These are phyloP conservation scores for Calonectria henricotiae DNA, from an alignment of 2,329 filamentous ascomycete genomes.

Conservation along the genomic window DNA sequence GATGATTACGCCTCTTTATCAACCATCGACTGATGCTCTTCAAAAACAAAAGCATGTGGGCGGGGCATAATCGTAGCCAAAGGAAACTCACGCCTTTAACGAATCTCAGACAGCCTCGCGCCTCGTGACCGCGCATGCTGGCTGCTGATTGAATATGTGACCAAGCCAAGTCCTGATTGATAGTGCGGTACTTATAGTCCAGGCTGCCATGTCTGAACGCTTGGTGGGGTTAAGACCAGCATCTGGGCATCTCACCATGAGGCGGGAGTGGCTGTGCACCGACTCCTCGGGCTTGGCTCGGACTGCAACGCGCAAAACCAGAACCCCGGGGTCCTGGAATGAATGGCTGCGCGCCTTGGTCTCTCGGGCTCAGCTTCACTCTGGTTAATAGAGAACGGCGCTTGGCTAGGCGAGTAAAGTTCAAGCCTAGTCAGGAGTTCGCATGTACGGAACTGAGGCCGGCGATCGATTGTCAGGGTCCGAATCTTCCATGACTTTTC, in stretches of 20 bases:
- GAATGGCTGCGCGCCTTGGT: not conserved
- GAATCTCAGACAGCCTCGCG: constrained; percentile 21
- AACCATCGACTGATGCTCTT: not conserved
- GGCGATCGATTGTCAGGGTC: constrained; percentile 31
- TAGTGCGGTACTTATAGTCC: constrained; percentile 28
- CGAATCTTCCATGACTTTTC: constrained; percentile 17
- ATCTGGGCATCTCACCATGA: constrained; percentile 25
- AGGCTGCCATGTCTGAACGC: constrained; percentile 31
- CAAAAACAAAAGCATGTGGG: constrained; percentile 12
- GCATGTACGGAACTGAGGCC: constrained; percentile 22
- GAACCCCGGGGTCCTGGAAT: constrained; percentile 3
- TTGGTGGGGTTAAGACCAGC: constrained; percentile 17
- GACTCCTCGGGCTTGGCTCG: constrained; percentile 34
- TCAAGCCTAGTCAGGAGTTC: constrained; percentile 22
- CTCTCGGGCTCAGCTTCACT: not conserved
- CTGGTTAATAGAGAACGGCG: not conserved
- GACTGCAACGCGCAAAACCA: not conserved
- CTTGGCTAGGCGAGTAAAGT: constrained; percentile 12
- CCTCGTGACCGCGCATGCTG: constrained; percentile 9
- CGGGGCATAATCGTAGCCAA: constrained; percentile 1
- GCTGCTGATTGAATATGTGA: constrained; percentile 11
- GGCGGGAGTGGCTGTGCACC: constrained; percentile 37
- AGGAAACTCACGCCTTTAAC: not conserved
- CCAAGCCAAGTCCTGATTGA: constrained; percentile 10
- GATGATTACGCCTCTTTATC: not conserved